Conservation (phyloP, 2,329 filamentous ascomycete genomes). For the Cladosporium sp. region DNA sequence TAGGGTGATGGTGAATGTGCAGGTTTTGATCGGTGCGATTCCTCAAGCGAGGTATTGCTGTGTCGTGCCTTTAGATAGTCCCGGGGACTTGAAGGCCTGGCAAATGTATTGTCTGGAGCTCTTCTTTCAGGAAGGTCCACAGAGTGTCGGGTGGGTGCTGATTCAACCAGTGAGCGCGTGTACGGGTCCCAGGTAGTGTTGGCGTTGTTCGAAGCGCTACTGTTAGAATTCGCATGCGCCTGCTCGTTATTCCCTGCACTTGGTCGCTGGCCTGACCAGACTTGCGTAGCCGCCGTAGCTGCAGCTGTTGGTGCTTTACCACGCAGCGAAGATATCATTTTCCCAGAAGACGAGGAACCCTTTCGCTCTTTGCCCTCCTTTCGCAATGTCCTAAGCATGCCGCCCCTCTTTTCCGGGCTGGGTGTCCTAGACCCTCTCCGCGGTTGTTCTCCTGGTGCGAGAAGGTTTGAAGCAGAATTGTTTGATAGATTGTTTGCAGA, state of each 20-base stretch:
- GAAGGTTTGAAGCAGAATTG: conserved; percentile 17
- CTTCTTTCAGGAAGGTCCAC: conserved; percentile 15
- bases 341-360: conserved; percentile 36
- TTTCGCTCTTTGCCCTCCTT: conserved; percentile 25
- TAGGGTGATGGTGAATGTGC: conserved; percentile 23
- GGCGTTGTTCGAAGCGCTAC: neutral
- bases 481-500: conserved; percentile 23
- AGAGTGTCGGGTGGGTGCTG: conserved; percentile 11
- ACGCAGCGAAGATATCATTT: conserved; percentile 41
- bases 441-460: conserved; percentile 20
- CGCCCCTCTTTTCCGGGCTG: conserved; percentile 57
- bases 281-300: conserved; percentile 58
- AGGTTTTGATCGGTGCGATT: conserved; percentile 14
- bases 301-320: conserved; percentile 50
- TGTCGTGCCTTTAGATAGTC: conserved; percentile 21
- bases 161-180: conserved; percentile 28
- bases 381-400: conserved; percentile 44
- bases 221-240: neutral
- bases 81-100: conserved; percentile 29
- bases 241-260: conserved; percentile 18
- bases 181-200: conserved; percentile 30
- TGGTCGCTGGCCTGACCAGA: conserved; percentile 44
- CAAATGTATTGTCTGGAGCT: conserved; percentile 20
- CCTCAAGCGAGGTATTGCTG: conserved; percentile 19
- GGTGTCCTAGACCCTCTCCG: conserved; percentile 51